phyloP scores from a whole-genome alignment of 208 protist genomes.

The Herpetomonas tarakana region DNA sequence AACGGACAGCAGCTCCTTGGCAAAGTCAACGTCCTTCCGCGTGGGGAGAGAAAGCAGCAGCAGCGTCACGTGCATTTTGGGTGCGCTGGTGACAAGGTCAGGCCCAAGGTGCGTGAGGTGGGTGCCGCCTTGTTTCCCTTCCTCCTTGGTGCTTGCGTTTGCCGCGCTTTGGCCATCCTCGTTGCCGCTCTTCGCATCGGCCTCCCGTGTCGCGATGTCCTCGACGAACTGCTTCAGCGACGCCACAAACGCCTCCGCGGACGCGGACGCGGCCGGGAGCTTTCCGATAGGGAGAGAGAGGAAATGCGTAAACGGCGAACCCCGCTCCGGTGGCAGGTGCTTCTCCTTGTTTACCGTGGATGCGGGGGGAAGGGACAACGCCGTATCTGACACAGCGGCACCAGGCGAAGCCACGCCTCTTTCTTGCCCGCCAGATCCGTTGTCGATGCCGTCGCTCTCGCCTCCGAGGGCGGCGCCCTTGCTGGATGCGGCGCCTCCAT shows the following conservation, averaged over 20 bases:
- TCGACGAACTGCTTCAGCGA: constrained; percentile 26
- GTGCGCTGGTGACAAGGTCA: constrained; percentile 43
- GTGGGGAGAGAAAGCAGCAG: constrained; percentile 61
- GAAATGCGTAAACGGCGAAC: constrained; percentile 75
- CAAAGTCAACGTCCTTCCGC: constrained; percentile 43
- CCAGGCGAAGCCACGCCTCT: no score
- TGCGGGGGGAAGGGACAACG: background rate
- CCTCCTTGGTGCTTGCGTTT: background rate
- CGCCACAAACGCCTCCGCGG: constrained; percentile 22
- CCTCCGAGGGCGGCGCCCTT: background rate
- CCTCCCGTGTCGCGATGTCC: background rate
- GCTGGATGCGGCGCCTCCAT: background rate
- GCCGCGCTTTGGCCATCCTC: background rate
- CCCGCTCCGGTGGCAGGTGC: constrained; percentile 8
- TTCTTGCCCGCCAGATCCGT: no score
- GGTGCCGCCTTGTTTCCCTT: background rate
- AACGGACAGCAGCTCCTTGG: constrained; percentile 39
- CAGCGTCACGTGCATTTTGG: constrained; percentile 70
- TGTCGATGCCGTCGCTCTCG: constrained; percentile 2
- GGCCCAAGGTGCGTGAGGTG: constrained; percentile 14
- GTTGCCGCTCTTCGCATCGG: background rate
- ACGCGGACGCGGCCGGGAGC: constrained; percentile 20
- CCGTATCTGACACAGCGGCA: background rate
- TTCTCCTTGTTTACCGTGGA: background rate
- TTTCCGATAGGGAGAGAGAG: constrained; percentile 71